Evolutionary conservation across 805 yeast genomes (phyloP), one percentile per base, ranked within the genome.

Genomic region (Pichia sporocuriosa): DNA sequence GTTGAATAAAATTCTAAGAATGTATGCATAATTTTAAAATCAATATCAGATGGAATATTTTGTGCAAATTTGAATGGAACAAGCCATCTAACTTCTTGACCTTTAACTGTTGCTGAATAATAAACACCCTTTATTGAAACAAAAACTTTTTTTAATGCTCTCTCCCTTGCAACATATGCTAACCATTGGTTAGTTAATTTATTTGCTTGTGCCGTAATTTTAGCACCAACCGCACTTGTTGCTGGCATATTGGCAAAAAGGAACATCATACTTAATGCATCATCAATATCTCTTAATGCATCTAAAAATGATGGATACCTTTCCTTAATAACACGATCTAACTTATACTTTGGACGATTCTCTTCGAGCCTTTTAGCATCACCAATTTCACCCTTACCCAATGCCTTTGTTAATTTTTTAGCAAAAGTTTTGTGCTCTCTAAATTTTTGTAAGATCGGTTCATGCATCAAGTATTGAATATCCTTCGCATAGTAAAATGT

Each of bases 31-130:
- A 93, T 87, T 65, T 93, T 77, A 71, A 93, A 90, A 66, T 93
- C 98, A 45, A 93, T 80, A 63, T 93, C 97, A 34, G 82, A 66
- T 35, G 98, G 97, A 52, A 93, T 83, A 63, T 84, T 84, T 63
- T 90, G 95, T 16, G 98, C 96, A 70, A 89, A 93, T 65, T 88
- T 93, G 75, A 82, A 93, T 20, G 98, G 98, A 35, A 87, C 95
- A 46, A 93, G 77, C 98, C 98, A 93, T 66, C 90, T 77, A 35
- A 93, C 73, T 51, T 86, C 95, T 63, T 88, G 96, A 51, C 98
- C 98, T 62, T 75, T 80, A 35, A 93, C 79, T 47, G 62, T 75
- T 26, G 96, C 97, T 62, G 88, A 87, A 60, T 90, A 93, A 65
- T 93, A 93, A 15, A 90, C 94, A 68, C 98, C 98, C 65, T 93